A percentile compares a stretch with the other conserved stretches of the same genome.
Conservation (phyloP, 2,329 filamentous ascomycete genomes). For the Fusarium pseudograminearum region DNA sequence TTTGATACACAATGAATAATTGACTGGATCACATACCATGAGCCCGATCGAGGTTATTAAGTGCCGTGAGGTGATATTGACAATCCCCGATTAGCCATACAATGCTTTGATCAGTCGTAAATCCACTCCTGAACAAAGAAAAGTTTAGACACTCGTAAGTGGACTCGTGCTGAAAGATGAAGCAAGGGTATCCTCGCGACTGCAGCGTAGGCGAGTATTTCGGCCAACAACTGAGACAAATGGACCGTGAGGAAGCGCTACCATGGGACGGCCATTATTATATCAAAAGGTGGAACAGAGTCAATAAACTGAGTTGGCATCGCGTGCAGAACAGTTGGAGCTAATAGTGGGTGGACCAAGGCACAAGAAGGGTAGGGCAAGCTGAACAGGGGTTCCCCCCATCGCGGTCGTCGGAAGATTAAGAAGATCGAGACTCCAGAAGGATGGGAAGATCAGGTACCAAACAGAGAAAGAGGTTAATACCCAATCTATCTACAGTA, state of each 20-base stretch:
- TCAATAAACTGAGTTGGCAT: conserved; percentile 14
- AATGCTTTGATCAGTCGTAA: neutral
- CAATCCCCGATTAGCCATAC: neutral
- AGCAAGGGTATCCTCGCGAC: conserved; percentile 10
- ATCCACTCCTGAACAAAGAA: conserved; percentile 5
- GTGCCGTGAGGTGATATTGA: neutral
- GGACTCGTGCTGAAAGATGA: conserved; percentile 8
- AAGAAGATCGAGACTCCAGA: conserved; percentile 2
- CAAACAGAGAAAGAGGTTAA: conserved; percentile 4
- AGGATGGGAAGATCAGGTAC: conserved; percentile 29
- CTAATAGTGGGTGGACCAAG: conserved; percentile 28
- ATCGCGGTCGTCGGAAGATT: conserved; percentile 17
- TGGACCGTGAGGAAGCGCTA: conserved; percentile 24
- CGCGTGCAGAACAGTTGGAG: conserved; percentile 23
- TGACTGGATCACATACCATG: neutral
- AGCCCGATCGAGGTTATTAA: neutral
- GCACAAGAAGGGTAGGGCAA: conserved; percentile 10
- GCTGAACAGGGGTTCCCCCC: conserved; percentile 14
- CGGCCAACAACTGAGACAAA: conserved; percentile 8
- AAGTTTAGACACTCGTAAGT: conserved; percentile 1
- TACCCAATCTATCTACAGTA: conserved; percentile 31
- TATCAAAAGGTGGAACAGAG: conserved; percentile 23
- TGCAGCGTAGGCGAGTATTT: neutral
- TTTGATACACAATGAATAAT: neutral
- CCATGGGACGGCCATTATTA: conserved; percentile 1